Evolutionary conservation across 1,284 basidiomycete species (phyloP).

Genomic region (Ustilago nuda): DNA sequence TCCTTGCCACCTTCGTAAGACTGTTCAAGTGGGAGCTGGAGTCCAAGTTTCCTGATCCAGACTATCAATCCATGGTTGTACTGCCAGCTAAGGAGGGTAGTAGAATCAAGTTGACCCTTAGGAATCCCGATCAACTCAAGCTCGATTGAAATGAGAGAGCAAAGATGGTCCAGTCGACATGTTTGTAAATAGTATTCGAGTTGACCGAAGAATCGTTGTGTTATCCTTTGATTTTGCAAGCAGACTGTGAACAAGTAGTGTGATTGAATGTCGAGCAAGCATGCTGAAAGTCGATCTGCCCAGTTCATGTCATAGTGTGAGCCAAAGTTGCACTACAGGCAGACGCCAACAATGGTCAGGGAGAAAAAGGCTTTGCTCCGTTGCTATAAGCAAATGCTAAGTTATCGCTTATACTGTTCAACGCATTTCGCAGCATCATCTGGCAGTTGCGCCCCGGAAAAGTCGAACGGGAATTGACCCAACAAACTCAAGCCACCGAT

Average conservation of each 20-base stretch:
- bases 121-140: not conserved
- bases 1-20: constrained; percentile 84
- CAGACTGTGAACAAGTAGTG: no score
- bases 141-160: not conserved
- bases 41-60: constrained; percentile 79
- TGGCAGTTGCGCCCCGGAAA: constrained; percentile 5
- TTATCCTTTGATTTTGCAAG: no score
- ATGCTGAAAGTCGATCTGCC: no score
- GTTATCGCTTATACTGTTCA: constrained; percentile 18
- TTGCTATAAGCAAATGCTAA: not conserved
- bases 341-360: no score
- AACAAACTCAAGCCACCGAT: constrained; percentile 38
- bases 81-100: constrained; percentile 72
- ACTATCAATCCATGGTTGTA: constrained; percentile 84
- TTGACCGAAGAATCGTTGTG: no score
- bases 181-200: no score
- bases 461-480: constrained; percentile 28
- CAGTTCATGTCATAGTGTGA: no score
- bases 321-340: no score
- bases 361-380: no score
- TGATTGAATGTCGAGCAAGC: no score
- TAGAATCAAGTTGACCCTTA: constrained; percentile 19
- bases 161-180: not conserved
- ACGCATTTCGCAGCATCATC: constrained; percentile 20
- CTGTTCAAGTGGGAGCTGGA: constrained; percentile 79